A percentile compares a stretch with the other conserved stretches of the same genome.
These are phyloP conservation scores for Colletotrichum eleusines DNA, from an alignment of 2,329 filamentous ascomycete genomes.

Conservation along the genomic window DNA sequence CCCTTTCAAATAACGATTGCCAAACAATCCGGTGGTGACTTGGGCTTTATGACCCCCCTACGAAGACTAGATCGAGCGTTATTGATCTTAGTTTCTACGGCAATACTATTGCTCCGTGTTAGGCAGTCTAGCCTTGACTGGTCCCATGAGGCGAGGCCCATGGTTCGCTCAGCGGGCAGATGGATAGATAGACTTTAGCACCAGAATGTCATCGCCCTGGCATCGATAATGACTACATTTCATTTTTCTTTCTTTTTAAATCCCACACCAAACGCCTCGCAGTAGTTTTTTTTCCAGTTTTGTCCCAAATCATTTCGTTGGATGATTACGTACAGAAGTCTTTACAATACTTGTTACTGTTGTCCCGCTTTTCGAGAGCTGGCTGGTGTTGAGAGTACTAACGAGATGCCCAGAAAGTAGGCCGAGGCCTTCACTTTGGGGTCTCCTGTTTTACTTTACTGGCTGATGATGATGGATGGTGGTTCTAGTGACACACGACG, in stretches of 20 bases:
- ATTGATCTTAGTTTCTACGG: too few relatives aligned
- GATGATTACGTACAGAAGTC: not conserved
- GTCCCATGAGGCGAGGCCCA: not conserved
- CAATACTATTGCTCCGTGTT: too few relatives aligned
- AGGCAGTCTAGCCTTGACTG: too few relatives aligned
- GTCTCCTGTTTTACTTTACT: not conserved
- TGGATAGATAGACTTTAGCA: not conserved
- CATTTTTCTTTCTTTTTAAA: not conserved
- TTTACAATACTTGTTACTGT: conserved; percentile 7
- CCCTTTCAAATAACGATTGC: not conserved
- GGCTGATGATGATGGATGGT: not conserved
- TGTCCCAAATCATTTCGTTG: not conserved
- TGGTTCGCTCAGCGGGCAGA: not conserved
- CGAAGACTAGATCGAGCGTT: too few relatives aligned
- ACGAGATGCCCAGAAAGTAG: not conserved
- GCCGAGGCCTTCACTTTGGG: not conserved
- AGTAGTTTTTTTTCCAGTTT: not conserved
- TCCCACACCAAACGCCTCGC: conserved; percentile 1
- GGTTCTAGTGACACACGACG: not conserved
- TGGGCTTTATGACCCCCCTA: too few relatives aligned
- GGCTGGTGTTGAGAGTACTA: not conserved
- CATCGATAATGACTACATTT: not conserved
- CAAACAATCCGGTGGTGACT: too few relatives aligned
- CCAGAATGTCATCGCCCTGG: too few relatives aligned
- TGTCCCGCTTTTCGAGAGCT: not conserved